Percentiles rank a stretch among this genome's conserved stretches.
Conservation (phyloP, 306 rosid species). For the Lathyrus tuberosus region DNA sequence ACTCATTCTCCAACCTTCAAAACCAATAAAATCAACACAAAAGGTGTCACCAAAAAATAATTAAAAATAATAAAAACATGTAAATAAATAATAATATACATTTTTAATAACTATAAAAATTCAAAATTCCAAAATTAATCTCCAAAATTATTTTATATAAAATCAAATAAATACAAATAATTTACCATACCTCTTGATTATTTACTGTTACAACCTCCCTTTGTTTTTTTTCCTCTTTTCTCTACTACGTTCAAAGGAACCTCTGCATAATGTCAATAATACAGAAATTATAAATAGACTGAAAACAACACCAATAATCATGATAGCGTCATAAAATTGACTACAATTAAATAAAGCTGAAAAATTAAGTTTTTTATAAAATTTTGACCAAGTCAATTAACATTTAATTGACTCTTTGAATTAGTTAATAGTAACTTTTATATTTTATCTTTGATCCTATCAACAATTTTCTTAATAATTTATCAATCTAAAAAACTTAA, state of each 20-base stretch:
- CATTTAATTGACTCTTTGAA: not conserved
- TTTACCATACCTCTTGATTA: constrained; percentile 35
- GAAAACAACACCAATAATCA: constrained; percentile 7
- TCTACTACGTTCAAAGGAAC: constrained; percentile 43
- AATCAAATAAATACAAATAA: not conserved
- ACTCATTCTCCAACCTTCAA: constrained; percentile 40
- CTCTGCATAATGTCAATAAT: constrained; percentile 36
- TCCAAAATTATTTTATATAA: not conserved
- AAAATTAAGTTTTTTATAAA: not conserved
- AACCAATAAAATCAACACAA: constrained; percentile 25
- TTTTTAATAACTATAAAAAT: not conserved
- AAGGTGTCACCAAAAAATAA: not conserved
- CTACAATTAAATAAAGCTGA: not conserved
- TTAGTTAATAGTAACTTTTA: not conserved
- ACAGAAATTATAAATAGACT: constrained; percentile 9
- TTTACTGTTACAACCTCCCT: constrained; percentile 23
- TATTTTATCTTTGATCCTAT: constrained; percentile 2
- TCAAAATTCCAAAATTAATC: not conserved
- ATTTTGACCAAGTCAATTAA: not conserved
- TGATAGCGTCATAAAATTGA: constrained; percentile 14
- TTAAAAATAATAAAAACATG: not conserved
- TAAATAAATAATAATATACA: not conserved
- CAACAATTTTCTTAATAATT: not conserved
- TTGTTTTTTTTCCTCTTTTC: not conserved
- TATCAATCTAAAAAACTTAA: too few species aligned